A percentile compares a stretch with the other conserved stretches of the same genome.
These are phyloP conservation scores for Melampsora larici-populina DNA, from an alignment of 1,284 basidiomycete genomes.

Conservation along the genomic window DNA sequence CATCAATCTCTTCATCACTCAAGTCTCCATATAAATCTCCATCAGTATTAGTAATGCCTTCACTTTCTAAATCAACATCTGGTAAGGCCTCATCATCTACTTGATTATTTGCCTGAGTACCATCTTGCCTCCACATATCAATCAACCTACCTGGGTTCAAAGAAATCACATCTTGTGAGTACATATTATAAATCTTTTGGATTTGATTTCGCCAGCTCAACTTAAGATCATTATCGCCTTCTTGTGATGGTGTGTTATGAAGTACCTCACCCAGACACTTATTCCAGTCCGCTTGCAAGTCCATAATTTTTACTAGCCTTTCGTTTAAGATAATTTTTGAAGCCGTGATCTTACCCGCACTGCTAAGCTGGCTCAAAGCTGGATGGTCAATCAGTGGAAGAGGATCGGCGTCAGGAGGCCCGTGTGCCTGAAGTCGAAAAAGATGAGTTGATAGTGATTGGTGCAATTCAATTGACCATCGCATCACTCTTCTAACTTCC, in stretches of 20 bases:
- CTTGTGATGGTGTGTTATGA: neutral
- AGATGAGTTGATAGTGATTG: neutral
- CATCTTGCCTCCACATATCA: too few species aligned
- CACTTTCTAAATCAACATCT: too few species aligned
- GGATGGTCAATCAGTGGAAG: neutral
- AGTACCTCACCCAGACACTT: neutral
- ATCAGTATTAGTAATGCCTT: too few species aligned
- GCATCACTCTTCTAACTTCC: constrained; percentile 4
- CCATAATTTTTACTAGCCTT: neutral
- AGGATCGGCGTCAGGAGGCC: neutral
- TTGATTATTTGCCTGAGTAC: too few species aligned
- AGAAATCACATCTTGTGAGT: neutral
- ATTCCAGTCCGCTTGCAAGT: neutral
- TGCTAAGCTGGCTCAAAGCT: neutral
- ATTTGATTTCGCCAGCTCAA: neutral
- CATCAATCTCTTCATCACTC: too few species aligned
- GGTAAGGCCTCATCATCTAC: too few species aligned
- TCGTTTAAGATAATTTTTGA: neutral
- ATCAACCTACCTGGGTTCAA: neutral
- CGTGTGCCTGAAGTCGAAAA: neutral
- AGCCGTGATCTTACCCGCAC: neutral
- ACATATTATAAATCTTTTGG: neutral
- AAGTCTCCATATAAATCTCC: too few species aligned
- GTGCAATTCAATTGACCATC: neutral
- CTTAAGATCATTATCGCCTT: neutral